These are phyloP conservation scores for Dioszegia crocea DNA, from an alignment of 768 basidiomycete species.

Conservation along the genomic window DNA sequence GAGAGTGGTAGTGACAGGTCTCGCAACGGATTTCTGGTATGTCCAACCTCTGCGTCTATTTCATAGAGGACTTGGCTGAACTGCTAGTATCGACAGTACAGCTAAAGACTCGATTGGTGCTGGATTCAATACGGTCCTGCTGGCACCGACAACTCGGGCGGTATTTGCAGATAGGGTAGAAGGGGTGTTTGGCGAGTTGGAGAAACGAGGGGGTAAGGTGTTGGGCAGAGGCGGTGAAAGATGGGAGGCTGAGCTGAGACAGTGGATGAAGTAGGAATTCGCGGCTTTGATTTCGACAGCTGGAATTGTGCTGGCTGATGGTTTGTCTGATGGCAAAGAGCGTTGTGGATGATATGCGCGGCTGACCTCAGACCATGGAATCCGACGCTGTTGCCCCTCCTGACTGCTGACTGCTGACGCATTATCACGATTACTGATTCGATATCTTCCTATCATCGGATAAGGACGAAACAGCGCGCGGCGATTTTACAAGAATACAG, in stretches of 20 bases:
- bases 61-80: neutral
- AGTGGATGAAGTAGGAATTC: constrained; percentile 1
- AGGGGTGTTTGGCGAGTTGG: constrained; percentile 9
- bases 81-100: constrained; percentile 18
- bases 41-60: constrained; percentile 5
- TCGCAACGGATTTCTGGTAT: constrained; percentile 75
- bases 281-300: no score
- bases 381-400: no score
- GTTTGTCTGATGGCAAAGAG: no score
- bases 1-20: constrained; percentile 59
- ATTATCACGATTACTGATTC: no score
- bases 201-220: constrained; percentile 14
- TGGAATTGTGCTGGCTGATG: no score
- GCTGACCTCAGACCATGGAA: no score
- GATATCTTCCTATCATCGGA: no score
- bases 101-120: constrained; percentile 16
- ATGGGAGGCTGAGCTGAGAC: constrained; percentile 11
- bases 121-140: constrained; percentile 23
- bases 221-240: constrained; percentile 1
- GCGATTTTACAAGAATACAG: no score
- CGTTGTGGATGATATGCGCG: no score
- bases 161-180: constrained; percentile 4
- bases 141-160: constrained; percentile 23
- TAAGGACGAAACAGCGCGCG: no score
- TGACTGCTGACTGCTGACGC: no score